phyloP scores from a whole-genome alignment of 371 early-diverging fungal species.

The Haplosporangium sp. region DNA sequence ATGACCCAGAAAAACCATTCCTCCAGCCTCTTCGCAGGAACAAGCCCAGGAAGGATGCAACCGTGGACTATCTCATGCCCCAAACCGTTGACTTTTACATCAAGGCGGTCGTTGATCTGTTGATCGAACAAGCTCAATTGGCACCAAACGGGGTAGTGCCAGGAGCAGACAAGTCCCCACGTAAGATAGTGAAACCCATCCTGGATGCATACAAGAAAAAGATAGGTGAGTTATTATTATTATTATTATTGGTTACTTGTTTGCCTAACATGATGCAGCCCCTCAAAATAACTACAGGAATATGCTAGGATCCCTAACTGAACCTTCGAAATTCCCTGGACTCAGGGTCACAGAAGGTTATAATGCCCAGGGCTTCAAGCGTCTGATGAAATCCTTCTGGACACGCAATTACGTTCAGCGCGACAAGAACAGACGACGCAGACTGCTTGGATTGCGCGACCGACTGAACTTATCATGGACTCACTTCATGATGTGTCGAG shows the following conservation, averaged over 20 bases:
- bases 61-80: no score
- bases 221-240: constrained; percentile 8
- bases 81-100: no score
- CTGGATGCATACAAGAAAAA: constrained; percentile 19
- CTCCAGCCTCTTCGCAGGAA: no score
- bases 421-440: constrained; percentile 9
- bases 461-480: constrained; percentile 11
- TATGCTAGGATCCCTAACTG: no score
- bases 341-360: constrained; percentile 15
- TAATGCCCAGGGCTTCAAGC: constrained; percentile 15
- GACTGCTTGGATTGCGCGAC: constrained; percentile 13
- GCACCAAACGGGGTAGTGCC: not conserved
- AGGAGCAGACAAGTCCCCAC: constrained; percentile 13
- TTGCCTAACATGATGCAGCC: not conserved
- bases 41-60: no score
- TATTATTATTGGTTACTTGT: no score
- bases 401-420: constrained; percentile 6
- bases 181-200: constrained; percentile 16
- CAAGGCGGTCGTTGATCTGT: no score
- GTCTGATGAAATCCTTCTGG: constrained; percentile 14
- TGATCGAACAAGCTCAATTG: no score
- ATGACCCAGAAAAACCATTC: no score
- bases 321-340: constrained; percentile 1
- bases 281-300: constrained; percentile 7
- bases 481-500: constrained; percentile 35